Base-by-base conservation (phyloP, 1,284 basidiomycete species). In the Violaceomyces palustris region DNA sequence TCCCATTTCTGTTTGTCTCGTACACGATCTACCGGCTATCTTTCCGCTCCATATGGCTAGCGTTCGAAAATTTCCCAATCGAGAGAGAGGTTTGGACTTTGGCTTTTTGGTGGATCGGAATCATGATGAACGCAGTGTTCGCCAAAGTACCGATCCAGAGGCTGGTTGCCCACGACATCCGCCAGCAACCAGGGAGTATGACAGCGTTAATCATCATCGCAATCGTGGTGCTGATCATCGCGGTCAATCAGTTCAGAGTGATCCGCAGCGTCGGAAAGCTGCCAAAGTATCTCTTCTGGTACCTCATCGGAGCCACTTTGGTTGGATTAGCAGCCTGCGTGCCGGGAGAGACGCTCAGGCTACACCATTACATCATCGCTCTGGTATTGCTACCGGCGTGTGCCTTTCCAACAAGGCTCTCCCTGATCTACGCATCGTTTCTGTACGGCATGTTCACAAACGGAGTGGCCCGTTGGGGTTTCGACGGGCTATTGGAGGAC, bases 231-330 rank as follows among this genome's bases (percentile, higher is more conserved):
- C 28, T 66, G n/a, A 19, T 60, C 26, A 38, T 69, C 4, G 61
- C 54, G 22, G 60, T 86, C 38, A 89, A 89, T 67, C 88, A 92
- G 74, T 67, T 86, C 6, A 79, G 86, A n/a, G 82, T 89, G 31
- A 85, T 90, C 45, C 81, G 88, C 38, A 84, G 85, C 72, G 87
- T 85, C 0, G 87, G 88, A 0, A 86, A 83, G 80, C 75, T 92
- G 23, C 82, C 83, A 3, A 80, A 83, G 64, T 90, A 89, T 67
- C 45, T 70, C 1, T 35, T 47, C n/a, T 28, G 67, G 9, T 64
- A 64, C 28, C 21, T 82, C 23, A 64, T 79, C 9, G 86, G 85
- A 3, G 87, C 81, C 1, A 70, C 87, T 12, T 77, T 84, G 28
- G 71, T 81, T 12, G 73, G 86, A 7, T 79, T 90, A 4, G 73